Evolutionary conservation across 495 filamentous ascomycete species (phyloP).

Genomic region (Penicillium antarcticum): DNA sequence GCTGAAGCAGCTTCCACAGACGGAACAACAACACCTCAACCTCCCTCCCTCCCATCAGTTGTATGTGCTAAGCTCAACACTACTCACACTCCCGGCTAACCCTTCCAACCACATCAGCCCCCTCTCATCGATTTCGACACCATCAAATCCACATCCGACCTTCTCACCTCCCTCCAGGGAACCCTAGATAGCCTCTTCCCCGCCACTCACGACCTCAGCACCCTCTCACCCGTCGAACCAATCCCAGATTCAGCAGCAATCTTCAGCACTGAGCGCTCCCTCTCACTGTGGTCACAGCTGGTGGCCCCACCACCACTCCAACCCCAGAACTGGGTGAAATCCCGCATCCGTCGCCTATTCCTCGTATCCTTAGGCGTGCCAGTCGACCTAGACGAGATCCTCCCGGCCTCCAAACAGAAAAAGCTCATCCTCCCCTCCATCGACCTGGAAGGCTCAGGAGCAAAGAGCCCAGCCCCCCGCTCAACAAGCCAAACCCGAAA

Average conservation of each 20-base stretch:
- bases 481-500: slow-evolving; percentile 42
- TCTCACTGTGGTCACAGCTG: slow-evolving; percentile 94
- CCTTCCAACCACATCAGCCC: slow-evolving; percentile 38
- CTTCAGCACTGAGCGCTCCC: slow-evolving; percentile 60
- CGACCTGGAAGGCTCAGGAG: slow-evolving; percentile 44
- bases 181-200: slow-evolving; percentile 57
- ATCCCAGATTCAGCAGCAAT: slow-evolving; percentile 45
- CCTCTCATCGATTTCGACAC: slow-evolving; percentile 72
- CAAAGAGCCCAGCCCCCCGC: slow-evolving; percentile 28
- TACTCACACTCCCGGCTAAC: neutral
- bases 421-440: slow-evolving; percentile 91
- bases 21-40: slow-evolving; percentile 26
- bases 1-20: slow-evolving; percentile 29
- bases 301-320: slow-evolving; percentile 91
- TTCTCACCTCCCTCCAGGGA: slow-evolving; percentile 40
- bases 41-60: slow-evolving; percentile 43
- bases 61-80: slow-evolving; percentile 37
- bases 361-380: slow-evolving; percentile 94
- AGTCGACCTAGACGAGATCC: slow-evolving; percentile 94
- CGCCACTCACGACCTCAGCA: slow-evolving; percentile 36
- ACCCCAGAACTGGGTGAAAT: slow-evolving; percentile 97
- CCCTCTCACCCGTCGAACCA: slow-evolving; percentile 41
- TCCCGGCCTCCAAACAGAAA: slow-evolving; percentile 95
- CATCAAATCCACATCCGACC: slow-evolving; percentile 50
- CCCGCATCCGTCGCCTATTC: slow-evolving; percentile 91